These are phyloP conservation scores for Leccinum aurantiacum DNA, from an alignment of 768 basidiomycete species.

Conservation along the genomic window DNA sequence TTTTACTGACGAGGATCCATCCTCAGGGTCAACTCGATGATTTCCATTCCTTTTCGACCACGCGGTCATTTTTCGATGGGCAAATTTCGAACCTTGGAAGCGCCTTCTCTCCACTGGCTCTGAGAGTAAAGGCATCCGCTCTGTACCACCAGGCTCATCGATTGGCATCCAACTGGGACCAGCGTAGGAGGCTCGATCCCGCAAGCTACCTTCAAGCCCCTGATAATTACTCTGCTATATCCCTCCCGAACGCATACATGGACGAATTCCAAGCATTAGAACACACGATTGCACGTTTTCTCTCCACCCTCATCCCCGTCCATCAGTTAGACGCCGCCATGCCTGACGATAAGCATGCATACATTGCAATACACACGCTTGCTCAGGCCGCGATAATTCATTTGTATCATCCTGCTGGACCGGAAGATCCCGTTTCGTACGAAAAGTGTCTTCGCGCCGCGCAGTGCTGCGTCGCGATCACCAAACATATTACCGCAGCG, in stretches of 20 bases:
- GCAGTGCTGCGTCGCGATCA: slow-evolving; percentile 55
- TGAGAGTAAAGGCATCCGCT: slow-evolving; percentile 75
- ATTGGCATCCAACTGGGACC: slow-evolving; percentile 59
- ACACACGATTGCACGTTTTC: slow-evolving; percentile 60
- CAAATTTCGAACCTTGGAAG: slow-evolving; percentile 47
- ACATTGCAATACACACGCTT: slow-evolving; percentile 63
- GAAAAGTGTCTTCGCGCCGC: slow-evolving; percentile 70
- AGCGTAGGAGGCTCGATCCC: slow-evolving; percentile 44
- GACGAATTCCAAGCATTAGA: slow-evolving; percentile 65
- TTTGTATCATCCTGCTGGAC: slow-evolving; percentile 60
- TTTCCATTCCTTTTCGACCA: slow-evolving; percentile 54
- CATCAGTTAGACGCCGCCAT: slow-evolving; percentile 59
- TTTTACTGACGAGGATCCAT: slow-evolving; percentile 17
- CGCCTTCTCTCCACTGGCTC: slow-evolving; percentile 61
- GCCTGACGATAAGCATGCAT: slow-evolving; percentile 57
- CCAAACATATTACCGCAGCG: slow-evolving; percentile 60
- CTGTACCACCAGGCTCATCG: slow-evolving; percentile 68
- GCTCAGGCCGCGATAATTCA: slow-evolving; percentile 66
- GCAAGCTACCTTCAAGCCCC: slow-evolving; percentile 16
- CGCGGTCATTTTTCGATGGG: slow-evolving; percentile 61
- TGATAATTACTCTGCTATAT: slow-evolving; percentile 38
- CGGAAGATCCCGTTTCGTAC: slow-evolving; percentile 57
- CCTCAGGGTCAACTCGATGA: slow-evolving; percentile 58
- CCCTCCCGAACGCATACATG: slow-evolving; percentile 47
- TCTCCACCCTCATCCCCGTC: slow-evolving; percentile 61